Conservation (phyloP, 257 asterid species). For the Nicotiana tabacum region DNA sequence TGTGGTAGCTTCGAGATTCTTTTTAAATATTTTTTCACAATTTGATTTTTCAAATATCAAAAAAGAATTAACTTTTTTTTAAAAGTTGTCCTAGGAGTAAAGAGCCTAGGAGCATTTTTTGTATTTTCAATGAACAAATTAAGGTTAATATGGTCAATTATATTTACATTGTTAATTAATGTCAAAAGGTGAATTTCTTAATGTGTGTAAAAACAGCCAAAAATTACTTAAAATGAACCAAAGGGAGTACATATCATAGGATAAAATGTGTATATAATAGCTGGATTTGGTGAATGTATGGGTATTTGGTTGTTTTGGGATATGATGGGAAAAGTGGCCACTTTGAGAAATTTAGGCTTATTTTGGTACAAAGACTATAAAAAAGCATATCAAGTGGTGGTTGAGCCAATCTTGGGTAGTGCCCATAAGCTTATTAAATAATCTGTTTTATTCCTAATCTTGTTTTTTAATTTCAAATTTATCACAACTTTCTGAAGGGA, state of each 20-base stretch:
- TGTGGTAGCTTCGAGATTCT: slow-evolving; percentile 1
- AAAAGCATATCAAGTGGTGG: not conserved
- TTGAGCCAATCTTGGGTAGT: not conserved
- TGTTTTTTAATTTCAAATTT: not conserved
- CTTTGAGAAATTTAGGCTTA: not conserved
- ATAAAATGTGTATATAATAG: not conserved
- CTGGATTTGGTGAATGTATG: slow-evolving; percentile 10
- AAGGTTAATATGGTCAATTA: no score
- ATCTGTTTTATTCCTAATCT: not conserved
- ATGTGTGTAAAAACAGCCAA: no score
- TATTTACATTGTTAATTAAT: no score
- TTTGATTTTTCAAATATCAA: no score
- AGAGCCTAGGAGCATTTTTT: no score
- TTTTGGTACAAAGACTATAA: not conserved
- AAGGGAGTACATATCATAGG: not conserved
- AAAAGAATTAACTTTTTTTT: no score
- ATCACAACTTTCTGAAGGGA: no score
- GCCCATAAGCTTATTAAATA: not conserved
- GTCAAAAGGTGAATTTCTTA: no score
- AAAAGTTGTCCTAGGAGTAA: no score
- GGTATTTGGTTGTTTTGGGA: not conserved
- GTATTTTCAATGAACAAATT: no score
- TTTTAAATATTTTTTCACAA: not conserved
- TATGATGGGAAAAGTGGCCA: not conserved
- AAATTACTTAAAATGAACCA: no score